Evolutionary conservation across 2,329 filamentous ascomycete genomes (phyloP), one percentile per base, ranked within the genome.

Genomic region (Pezicula radicicola): DNA sequence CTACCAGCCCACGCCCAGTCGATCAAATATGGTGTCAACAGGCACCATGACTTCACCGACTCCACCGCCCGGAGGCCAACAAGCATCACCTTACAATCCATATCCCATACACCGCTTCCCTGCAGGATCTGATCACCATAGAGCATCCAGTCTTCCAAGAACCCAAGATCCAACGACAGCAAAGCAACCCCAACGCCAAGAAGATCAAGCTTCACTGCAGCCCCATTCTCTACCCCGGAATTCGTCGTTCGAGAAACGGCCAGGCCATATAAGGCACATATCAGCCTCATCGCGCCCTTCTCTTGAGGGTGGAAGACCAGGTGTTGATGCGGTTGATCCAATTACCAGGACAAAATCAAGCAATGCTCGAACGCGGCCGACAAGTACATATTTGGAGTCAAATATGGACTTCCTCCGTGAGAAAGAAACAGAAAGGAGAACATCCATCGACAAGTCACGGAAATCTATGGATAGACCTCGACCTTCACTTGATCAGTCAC

Each of bases 401-500:
- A 91, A 88, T 63, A 76, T 94, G 48, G 91, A 96, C 53, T 91
- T 89, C 63, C 75, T 96, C 16, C 85, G 89, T 19, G 91, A 94
- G 61, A 81, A 84, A 48, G 91, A 95, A 64, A 76, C 79, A 13
- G 55, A 46, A 37, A 57, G 56, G 15, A 54, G 62, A 30, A 53
- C 62, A 1, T 63, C 59, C 5, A 46, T 62, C 12, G 50, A 52
- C 40, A 72, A 73, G 39, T 63, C 67, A 25, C 67, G 56, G 30
- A 33, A 33, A 33, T 33, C 30, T 33, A 13, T 33, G 30, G 30
- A 33, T 33, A 33, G 10, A 7, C 30, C 30, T 13, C 55, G 62
- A 30, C 54, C 62, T 1, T 63, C 59, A 5, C 46, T 62, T 16
- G 50, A 52, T 40, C 72, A 73, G 39, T 63, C 67, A 21, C 67